Evolutionary conservation across 306 rosid genomes (phyloP).

Genomic region (Prunus fruticosa): DNA sequence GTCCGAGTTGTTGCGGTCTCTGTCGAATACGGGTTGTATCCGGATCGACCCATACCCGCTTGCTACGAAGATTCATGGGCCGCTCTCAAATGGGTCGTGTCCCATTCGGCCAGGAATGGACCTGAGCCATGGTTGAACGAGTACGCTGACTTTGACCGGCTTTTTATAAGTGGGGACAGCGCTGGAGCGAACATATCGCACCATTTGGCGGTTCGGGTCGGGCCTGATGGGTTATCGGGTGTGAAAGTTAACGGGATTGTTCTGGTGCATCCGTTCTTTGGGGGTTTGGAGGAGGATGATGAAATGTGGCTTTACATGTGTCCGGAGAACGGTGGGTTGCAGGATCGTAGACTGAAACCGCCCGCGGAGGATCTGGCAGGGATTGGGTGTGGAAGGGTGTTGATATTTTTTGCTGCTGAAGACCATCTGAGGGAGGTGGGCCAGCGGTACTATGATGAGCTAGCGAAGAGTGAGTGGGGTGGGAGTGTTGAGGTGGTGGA

Average conservation of each 20-base stretch:
- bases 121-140: conserved; percentile 25
- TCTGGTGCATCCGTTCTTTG: conserved; percentile 32
- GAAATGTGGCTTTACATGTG: conserved; percentile 17
- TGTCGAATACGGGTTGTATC: conserved; percentile 26
- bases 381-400: conserved; percentile 10
- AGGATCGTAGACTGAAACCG: conserved; percentile 35
- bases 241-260: conserved; percentile 20
- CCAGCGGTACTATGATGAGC: not conserved
- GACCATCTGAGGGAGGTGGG: conserved; percentile 15
- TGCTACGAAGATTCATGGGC: conserved; percentile 31
- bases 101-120: conserved; percentile 9
- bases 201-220: conserved; percentile 13
- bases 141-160: conserved; percentile 17
- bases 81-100: conserved; percentile 21
- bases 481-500: conserved; percentile 10
- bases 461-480: conserved; percentile 8
- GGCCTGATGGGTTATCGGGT: not conserved
- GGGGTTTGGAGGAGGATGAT: conserved; percentile 9
- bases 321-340: conserved; percentile 18
- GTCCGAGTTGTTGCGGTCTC: conserved; percentile 23
- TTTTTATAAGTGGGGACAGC: conserved; percentile 29
- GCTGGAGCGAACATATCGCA: conserved; percentile 27
- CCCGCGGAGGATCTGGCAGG: conserved; percentile 21
- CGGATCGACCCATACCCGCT: conserved; percentile 25
- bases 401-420: conserved; percentile 25